phyloP scores from a whole-genome alignment of 2,329 filamentous ascomycete species.

The Coniochaeta sp. region DNA sequence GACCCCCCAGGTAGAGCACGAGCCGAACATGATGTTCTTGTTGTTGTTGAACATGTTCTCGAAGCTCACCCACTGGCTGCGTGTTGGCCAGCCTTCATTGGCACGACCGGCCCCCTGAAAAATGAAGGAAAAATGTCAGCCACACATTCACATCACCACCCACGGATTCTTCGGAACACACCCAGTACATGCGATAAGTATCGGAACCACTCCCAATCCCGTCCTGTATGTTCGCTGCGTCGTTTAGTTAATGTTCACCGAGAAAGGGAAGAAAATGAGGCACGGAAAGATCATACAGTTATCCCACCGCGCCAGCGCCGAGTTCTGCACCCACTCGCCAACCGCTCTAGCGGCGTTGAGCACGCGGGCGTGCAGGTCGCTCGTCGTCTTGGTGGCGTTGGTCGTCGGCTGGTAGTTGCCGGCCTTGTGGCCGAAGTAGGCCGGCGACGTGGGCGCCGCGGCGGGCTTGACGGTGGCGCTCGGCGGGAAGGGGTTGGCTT shows the following conservation, averaged over 20 bases:
- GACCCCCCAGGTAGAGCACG: slow-evolving; percentile 8
- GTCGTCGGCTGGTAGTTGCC: slow-evolving; percentile 6
- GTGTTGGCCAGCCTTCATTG: slow-evolving; percentile 21
- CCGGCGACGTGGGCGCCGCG: background rate
- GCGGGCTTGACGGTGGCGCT: background rate
- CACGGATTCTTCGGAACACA: too few species aligned
- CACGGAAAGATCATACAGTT: too few species aligned
- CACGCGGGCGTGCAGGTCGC: background rate
- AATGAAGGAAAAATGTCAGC: too few species aligned
- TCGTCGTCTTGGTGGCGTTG: slow-evolving; percentile 3
- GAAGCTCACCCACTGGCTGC: slow-evolving; percentile 20
- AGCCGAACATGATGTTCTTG: slow-evolving; percentile 14
- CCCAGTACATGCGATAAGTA: slow-evolving; percentile 19
- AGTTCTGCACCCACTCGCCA: slow-evolving; percentile 1
- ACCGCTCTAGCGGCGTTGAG: background rate
- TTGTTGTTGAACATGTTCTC: slow-evolving; percentile 20
- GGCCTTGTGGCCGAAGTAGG: slow-evolving; percentile 5
- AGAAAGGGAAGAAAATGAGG: too few species aligned
- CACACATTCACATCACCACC: background rate
- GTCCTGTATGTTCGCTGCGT: slow-evolving; percentile 7
- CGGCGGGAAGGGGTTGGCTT: background rate
- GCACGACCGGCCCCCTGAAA: slow-evolving; percentile 17
- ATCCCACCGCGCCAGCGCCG: slow-evolving; percentile 3
- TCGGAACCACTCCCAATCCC: slow-evolving; percentile 15
- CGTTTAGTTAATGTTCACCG: too few species aligned